phyloP scores from a whole-genome alignment of 148 eudicot species.

The Polygonum aviculare region DNA sequence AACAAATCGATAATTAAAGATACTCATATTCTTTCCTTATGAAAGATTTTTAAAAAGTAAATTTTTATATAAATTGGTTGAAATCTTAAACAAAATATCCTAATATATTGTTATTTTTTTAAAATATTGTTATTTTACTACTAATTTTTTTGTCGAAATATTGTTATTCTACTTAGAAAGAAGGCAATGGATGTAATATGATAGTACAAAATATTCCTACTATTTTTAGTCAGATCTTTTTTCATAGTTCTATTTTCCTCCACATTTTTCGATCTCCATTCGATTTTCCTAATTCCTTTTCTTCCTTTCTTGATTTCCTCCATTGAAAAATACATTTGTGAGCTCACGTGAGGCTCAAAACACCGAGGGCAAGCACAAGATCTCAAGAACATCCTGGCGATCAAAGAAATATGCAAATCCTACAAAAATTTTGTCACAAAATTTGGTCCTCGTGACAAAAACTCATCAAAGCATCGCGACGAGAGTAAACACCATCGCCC shows the following conservation, averaged over 20 bases:
- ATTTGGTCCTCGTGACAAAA: constrained; percentile 58
- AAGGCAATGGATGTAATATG: no score
- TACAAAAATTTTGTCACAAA: constrained; percentile 59
- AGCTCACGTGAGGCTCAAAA: neutral
- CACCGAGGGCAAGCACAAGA: neutral
- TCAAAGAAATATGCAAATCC: constrained; percentile 57
- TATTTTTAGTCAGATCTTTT: neutral
- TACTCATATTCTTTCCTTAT: no score
- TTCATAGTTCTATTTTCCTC: neutral
- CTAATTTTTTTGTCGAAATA: no score
- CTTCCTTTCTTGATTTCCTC: neutral
- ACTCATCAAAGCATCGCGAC: constrained; percentile 28
- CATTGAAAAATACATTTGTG: neutral
- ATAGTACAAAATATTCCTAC: neutral
- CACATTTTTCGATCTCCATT: neutral
- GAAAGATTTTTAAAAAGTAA: no score
- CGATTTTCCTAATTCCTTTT: constrained; percentile 1
- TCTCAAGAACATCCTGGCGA: constrained; percentile 13
- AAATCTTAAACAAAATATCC: no score
- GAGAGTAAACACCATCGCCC: constrained; percentile 21
- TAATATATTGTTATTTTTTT: no score
- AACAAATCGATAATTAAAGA: no score
- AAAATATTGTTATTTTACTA: no score
- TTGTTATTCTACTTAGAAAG: no score
- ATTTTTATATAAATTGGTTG: no score